Evolutionary conservation across 768 basidiomycete genomes (phyloP).

Genomic region (Pleurotus citrinopileatus): DNA sequence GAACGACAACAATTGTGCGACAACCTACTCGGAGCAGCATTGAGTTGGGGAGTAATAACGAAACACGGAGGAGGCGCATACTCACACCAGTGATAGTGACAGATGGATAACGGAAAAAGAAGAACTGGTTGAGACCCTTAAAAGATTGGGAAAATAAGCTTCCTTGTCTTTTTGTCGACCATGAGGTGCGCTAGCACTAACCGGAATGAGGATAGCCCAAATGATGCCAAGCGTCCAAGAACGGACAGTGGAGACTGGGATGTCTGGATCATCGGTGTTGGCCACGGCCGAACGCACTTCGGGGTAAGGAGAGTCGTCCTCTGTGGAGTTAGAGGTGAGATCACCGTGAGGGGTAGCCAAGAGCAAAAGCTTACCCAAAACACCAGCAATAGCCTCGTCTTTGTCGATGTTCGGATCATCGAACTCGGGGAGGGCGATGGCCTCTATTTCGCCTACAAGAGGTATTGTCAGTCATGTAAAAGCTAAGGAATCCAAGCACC

Average conservation of each 20-base stretch:
- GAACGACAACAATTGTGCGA: constrained; percentile 69
- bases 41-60: not conserved
- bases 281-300: constrained; percentile 79
- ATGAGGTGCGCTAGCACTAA: constrained; percentile 16
- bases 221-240: constrained; percentile 58
- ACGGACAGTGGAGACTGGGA: constrained; percentile 58
- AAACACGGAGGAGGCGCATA: constrained; percentile 15
- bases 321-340: constrained; percentile 13
- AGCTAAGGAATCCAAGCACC: not conserved
- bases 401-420: constrained; percentile 46
- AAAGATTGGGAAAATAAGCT: constrained; percentile 19
- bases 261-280: constrained; percentile 66
- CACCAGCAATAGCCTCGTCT: constrained; percentile 19
- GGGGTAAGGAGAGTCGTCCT: constrained; percentile 82
- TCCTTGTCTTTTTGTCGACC: not conserved
- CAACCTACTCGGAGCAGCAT: constrained; percentile 35
- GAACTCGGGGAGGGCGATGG: constrained; percentile 25
- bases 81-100: constrained; percentile 54
- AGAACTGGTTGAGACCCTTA: constrained; percentile 74
- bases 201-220: constrained; percentile 56
- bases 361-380: constrained; percentile 6
- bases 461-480: not conserved
- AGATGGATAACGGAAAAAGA: constrained; percentile 73
- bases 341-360: not conserved
- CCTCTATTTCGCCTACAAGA: constrained; percentile 4